Evolutionary conservation across 805 yeast species (phyloP), one percentile per base, ranked within the genome.

Genomic region (Wickerhamomyces xylosicus): DNA sequence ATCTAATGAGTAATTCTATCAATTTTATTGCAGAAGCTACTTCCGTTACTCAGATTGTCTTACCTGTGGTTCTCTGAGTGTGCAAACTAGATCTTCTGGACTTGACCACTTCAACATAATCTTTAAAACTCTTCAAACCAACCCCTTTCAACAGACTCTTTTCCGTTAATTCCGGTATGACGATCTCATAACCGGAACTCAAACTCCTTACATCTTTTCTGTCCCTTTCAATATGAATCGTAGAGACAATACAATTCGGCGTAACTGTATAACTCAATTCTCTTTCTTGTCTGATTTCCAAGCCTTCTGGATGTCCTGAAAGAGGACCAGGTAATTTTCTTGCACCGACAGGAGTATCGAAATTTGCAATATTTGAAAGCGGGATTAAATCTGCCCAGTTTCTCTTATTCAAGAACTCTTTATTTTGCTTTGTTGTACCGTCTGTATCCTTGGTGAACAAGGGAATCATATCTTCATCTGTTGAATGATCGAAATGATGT

Each of bases 401-500:
- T 54, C 94, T 65, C 43, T 67, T 73, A 51, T 81, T 81, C 60
- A 79, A 54, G 48, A 80, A 77, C 48, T 64, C 67, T 35, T 60
- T 67, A 58, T 73, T 79, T 13, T 49, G 55, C 41, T 81, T 61
- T 3, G 37, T 31, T 3, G 59, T 46, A 2, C 79, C 82, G 43
- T 77, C 71, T 0, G 78, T 75, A 38, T 85, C 84, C 19, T 57
- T 53, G 3, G 61, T 51, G 58, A 89, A 87, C 7, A 87, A 49
- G 1, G 84, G 82, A n/a, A 86, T 74, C 54, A 83, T 71, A 50
- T 86, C 92, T 56, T 90, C 97, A 47, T 77, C 84, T 4, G 89
- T 78, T 31, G 66, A 56, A 32, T 51, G 57, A 52, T 73, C 82
- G 48, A 79, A 80, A 44, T 71, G 78, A 58, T 89, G 97, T 18